Evolutionary conservation across 1,284 basidiomycete genomes (phyloP), one percentile per base, ranked within the genome.

Genomic region (Ustilago crameri): DNA sequence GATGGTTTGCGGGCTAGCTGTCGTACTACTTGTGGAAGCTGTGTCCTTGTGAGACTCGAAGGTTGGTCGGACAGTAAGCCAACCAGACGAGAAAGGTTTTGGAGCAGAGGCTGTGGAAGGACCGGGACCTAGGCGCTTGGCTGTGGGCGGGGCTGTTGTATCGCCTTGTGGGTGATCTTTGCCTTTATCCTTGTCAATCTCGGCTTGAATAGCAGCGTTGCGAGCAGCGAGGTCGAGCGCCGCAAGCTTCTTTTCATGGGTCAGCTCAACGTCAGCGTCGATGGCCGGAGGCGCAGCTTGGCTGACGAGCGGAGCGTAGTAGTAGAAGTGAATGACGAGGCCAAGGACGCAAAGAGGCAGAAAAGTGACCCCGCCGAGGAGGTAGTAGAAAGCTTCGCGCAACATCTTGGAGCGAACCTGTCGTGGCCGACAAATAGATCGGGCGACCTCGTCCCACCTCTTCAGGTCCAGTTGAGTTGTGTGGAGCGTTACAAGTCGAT

Each of bases 321-420:
- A 44, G 50, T 58, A 61, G 54, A 78, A 63, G 42, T 70, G 62
- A 23, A 72, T 10, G 40, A 78, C 26, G 10, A 65, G 27, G 15
- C 53, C 63, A 32, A 68, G 23, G 26, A 66, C 9, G 50, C 75
- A 80, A 22, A 81, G 63, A 17, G 80, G 80, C 4, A 81, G 67
- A 54, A 82, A 81, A 38, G 80, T 82, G 40, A 82, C 47, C 20
- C 80, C 80, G 32, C 80, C 80, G n/a, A 82, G 59, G 55, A 82
- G 66, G 62, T 82, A 82, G 69, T 77, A 75, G 63, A 80, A 78
- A 20, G 73, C 60, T 43, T 74, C 75, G 20, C 70, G 69, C 47
- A 77, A 32, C 75, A 76, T 75, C 34, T 3, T 46, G 51, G 22
- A n/a, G 4, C 9, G 24, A 12, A 27, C 1, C 20, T 41, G 17